Base-by-base conservation (phyloP, 306 rosid genomes). In the Pueraria montana region DNA sequence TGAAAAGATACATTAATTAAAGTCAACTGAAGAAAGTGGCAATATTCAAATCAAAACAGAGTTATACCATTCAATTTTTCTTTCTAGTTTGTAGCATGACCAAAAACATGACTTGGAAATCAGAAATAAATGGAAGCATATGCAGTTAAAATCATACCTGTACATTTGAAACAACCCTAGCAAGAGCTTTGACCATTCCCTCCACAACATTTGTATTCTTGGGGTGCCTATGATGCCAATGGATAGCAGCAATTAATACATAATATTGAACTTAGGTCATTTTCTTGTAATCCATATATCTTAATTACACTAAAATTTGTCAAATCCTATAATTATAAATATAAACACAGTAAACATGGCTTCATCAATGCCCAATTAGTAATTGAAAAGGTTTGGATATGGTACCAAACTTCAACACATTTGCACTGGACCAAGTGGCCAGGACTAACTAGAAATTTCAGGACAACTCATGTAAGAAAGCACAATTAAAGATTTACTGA, bases 141-240 rank as follows among this genome's bases (percentile, higher is more conserved):
- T 46, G 68, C 75, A 75, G 71, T 49, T 50, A 77, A 83, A 49
- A 85, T 75, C 90, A 81, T 87, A 91, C 98, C 96, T 95, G 99
- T 82, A 91, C 87, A 62, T 81, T 92, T 56, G 98, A 92, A 87
- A 95, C 96, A 78, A 95, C 97, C 87, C 99, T 89, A 69, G 98
- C 97, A 53, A 95, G 94, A 86, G 94, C 97, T 90, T 95, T 95
- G 82, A 95, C 96, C 84, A 95, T 93, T 77, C 96, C 99, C 88
- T 93, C 99, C 83, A 93, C 97, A 77, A 95, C 93, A 89, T 93
- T 95, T 75, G 99, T 95, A 82, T 93, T 95, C 83, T 95, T 93
- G 30, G 97, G 99, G 81, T 95, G 80, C 97, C 99, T 95, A 77
- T 53, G 78, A 83, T 69, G 64, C 76, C 80, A 89, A 73, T 69